Evolutionary conservation across 2,329 filamentous ascomycete genomes (phyloP), one percentile per base, ranked within the genome.

Genomic region (Gaeumannomyces tritici): DNA sequence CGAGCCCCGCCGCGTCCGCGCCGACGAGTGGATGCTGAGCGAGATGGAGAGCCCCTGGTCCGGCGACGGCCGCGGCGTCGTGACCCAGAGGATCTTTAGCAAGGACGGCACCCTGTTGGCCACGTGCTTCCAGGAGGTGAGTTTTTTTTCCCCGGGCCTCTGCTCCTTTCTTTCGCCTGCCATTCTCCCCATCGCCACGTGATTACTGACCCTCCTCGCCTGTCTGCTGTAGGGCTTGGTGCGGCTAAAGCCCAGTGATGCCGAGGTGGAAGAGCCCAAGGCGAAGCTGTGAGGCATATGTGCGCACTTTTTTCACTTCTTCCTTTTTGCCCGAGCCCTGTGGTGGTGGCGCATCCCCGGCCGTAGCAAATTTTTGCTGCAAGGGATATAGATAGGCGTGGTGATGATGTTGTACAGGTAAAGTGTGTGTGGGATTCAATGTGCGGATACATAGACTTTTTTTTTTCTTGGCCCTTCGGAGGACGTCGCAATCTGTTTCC

Each of bases 21-120:
- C 83, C 5, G 85, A 88, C 69, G 83, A 92, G 74, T 93, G 89
- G 89, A 88, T 92, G 83, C 86, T 91, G 67, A 83, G 82, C 26
- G 89, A 93, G 77, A 90, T 90, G 83, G 83, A 89, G 74, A 91
- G 85, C 62, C 89, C 90, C 0, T 95, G 90, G 90, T 83, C 87
- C 2, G 89, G 88, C 1, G 88, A 92, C 69, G 90, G 89, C 4
- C 80, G 90, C 64, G 90, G 89, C 0, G 79, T 93, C 24, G 90
- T 93, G 55, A 83, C 82, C 68, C 89, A 92, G 79, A 83, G 84
- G 73, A 89, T 93, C 64, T 93, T 87, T 72, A 81, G 83, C 29
- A 79, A 77, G 66, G 87, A 92, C 65, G 90, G 90, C 27, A 87
- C 80, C 29, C 73, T 95, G 73, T 76, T 95, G 70, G 90, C 90